These are phyloP conservation scores for Hylodesmum podocarpum DNA, from an alignment of 306 rosid species.

Conservation along the genomic window DNA sequence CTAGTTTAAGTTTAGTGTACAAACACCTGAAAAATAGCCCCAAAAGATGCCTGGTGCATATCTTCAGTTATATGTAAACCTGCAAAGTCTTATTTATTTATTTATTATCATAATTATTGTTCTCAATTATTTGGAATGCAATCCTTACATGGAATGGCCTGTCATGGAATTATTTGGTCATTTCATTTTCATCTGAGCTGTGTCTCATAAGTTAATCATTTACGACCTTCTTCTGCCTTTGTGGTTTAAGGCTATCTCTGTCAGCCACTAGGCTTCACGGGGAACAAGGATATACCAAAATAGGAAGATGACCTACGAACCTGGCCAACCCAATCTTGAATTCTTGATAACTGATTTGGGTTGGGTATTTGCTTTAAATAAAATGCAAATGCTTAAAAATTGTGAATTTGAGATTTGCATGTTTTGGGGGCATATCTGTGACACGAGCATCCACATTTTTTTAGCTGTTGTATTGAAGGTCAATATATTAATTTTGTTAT, in stretches of 20 bases:
- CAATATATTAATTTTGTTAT: neutral
- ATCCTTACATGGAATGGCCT: conserved; percentile 1
- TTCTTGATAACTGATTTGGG: neutral
- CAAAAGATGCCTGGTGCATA: neutral
- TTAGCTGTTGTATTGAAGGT: conserved; percentile 10
- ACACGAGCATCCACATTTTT: neutral
- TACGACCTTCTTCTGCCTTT: neutral
- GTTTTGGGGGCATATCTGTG: neutral
- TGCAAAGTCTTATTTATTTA: neutral
- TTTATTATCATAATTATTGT: neutral
- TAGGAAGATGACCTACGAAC: neutral
- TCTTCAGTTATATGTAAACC: conserved; percentile 3
- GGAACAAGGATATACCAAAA: conserved; percentile 4
- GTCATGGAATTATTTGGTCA: conserved; percentile 23
- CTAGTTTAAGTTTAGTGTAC: neutral
- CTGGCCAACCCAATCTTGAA: neutral
- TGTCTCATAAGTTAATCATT: neutral
- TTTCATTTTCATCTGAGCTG: conserved; percentile 36
- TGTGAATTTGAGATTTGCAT: conserved; percentile 20
- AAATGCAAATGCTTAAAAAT: neutral
- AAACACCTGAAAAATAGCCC: conserved; percentile 7
- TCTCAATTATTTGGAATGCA: neutral
- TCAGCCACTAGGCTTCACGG: neutral
- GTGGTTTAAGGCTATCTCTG: conserved; percentile 25
- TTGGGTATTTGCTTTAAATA: neutral